Evolutionary conservation across 495 filamentous ascomycete species (phyloP).

Genomic region (Penicillium lividum): DNA sequence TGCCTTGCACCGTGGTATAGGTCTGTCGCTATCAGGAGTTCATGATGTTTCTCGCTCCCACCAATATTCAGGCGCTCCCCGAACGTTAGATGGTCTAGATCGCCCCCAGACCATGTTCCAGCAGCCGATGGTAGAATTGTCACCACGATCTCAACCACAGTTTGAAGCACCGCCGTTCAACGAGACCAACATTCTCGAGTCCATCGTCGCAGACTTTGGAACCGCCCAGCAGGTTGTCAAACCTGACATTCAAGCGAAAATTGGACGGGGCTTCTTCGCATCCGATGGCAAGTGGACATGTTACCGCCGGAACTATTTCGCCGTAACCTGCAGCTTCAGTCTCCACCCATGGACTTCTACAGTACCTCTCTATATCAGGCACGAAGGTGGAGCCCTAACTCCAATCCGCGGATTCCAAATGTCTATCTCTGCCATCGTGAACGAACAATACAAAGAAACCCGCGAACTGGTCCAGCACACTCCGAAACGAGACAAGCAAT

Average conservation of each 20-base stretch:
- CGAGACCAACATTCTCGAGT: slow-evolving; percentile 56
- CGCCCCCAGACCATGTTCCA: slow-evolving; percentile 37
- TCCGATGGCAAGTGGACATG: slow-evolving; percentile 91
- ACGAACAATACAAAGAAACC: slow-evolving; percentile 70
- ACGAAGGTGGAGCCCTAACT: slow-evolving; percentile 54
- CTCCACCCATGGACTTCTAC: slow-evolving; percentile 54
- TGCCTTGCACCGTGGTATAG: slow-evolving; percentile 34
- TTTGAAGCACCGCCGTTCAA: slow-evolving; percentile 57
- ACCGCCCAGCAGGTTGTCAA: slow-evolving; percentile 54
- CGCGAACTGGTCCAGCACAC: slow-evolving; percentile 94
- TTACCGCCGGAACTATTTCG: slow-evolving; percentile 94
- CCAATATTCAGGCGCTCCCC: slow-evolving; percentile 39
- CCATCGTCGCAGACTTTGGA: slow-evolving; percentile 54
- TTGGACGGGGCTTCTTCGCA: slow-evolving; percentile 91
- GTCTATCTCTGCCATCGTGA: slow-evolving; percentile 82
- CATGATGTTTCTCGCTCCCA: slow-evolving; percentile 37
- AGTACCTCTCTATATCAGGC: slow-evolving; percentile 46
- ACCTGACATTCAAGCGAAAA: slow-evolving; percentile 78
- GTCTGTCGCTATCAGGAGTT: slow-evolving; percentile 35
- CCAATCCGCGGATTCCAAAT: slow-evolving; percentile 71
- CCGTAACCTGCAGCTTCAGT: slow-evolving; percentile 78
- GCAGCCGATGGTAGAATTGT: slow-evolving; percentile 33
- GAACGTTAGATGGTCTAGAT: slow-evolving; percentile 39
- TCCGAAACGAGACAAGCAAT: slow-evolving; percentile 91
- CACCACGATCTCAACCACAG: slow-evolving; percentile 34